These are phyloP conservation scores for Termitomyces sp. DNA, from an alignment of 768 basidiomycete species.

Conservation along the genomic window DNA sequence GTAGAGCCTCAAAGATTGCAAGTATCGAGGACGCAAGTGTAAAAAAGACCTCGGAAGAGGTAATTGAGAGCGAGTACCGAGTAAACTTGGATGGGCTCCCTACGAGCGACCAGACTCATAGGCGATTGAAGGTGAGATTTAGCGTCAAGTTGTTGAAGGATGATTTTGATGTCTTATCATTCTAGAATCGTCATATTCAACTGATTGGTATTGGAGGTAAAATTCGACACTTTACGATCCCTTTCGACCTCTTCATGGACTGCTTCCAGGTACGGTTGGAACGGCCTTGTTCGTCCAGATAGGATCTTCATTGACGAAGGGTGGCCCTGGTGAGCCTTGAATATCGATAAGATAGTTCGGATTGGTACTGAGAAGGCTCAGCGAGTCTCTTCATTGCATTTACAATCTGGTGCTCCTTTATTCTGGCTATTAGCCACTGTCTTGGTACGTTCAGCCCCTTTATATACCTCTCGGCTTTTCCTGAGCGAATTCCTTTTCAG, in stretches of 20 bases:
- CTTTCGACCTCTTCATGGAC: background rate
- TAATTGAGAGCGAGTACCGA: conserved; percentile 7
- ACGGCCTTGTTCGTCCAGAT: conserved; percentile 75
- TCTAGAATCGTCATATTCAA: conserved; percentile 45
- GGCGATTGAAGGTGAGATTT: conserved; percentile 30
- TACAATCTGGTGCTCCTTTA: conserved; percentile 43
- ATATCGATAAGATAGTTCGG: background rate
- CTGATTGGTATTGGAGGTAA: conserved; percentile 47
- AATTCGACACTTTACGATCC: background rate
- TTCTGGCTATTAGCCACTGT: conserved; percentile 46
- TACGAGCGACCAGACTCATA: conserved; percentile 29
- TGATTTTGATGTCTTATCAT: background rate
- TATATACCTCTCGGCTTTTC: background rate
- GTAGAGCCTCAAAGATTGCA: conserved; percentile 1
- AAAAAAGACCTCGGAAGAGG: background rate
- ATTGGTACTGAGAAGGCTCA: conserved; percentile 11
- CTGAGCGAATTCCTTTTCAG: conserved; percentile 21
- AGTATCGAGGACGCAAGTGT: background rate
- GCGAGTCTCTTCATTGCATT: conserved; percentile 48
- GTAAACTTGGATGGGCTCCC: conserved; percentile 11
- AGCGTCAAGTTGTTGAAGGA: background rate
- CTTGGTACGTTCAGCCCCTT: conserved; percentile 24
- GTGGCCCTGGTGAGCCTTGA: conserved; percentile 51
- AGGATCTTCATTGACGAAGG: conserved; percentile 51
- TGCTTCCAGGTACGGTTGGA: conserved; percentile 55